phyloP scores from a whole-genome alignment of 495 filamentous ascomycete species.

The Lasiosphaeria miniovina region DNA sequence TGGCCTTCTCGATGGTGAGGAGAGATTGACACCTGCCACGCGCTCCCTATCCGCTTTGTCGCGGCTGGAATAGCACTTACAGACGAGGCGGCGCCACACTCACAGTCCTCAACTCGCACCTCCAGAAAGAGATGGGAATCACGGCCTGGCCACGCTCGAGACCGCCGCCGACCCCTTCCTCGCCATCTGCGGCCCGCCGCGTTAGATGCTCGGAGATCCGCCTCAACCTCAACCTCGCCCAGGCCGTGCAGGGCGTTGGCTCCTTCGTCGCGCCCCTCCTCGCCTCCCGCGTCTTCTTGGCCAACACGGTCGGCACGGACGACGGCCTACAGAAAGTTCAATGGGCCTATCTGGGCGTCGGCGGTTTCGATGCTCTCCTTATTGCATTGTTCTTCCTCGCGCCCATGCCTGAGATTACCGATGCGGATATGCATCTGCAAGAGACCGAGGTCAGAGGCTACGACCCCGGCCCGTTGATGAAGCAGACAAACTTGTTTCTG shows the following conservation, averaged over 20 bases:
- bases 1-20: constrained; percentile 58
- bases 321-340: constrained; percentile 58
- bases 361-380: constrained; percentile 61
- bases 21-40: too few relatives aligned
- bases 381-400: constrained; percentile 63
- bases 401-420: constrained; percentile 66
- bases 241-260: constrained; percentile 65
- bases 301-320: constrained; percentile 42
- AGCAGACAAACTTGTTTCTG: constrained; percentile 64
- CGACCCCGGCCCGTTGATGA: constrained; percentile 52
- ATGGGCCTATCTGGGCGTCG: constrained; percentile 72
- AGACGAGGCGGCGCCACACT: constrained; percentile 9
- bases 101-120: constrained; percentile 35
- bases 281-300: constrained; percentile 66
- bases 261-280: constrained; percentile 60
- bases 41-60: not conserved
- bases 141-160: constrained; percentile 62
- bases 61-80: constrained; percentile 1
- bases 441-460: constrained; percentile 37
- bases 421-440: constrained; percentile 64
- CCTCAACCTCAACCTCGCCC: constrained; percentile 57
- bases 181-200: constrained; percentile 60
- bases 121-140: constrained; percentile 36
- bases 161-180: constrained; percentile 60
- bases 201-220: constrained; percentile 59